Base-by-base conservation (phyloP, 306 rosid genomes). In the Elaeagnus macrophylla region DNA sequence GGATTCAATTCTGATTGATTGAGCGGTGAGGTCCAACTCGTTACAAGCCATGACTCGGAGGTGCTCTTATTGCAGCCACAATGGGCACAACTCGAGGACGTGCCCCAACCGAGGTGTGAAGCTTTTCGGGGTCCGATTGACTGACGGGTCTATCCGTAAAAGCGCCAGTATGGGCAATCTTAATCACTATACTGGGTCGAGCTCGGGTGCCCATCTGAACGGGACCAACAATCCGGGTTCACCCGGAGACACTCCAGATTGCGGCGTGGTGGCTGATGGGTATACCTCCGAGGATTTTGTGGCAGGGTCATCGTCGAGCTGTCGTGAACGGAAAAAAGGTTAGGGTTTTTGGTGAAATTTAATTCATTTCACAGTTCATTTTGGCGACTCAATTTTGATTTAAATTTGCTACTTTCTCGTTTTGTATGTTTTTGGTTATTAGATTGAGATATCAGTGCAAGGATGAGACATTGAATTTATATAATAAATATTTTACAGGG, bases 141-240 rank as follows among this genome's bases (percentile, higher is more conserved):
- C 96, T 11, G 96, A 91, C 49, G 97, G 99, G 38, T 83, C 87
- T 59, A 91, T 91, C 78, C 73, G 94, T 54, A 91, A 91, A 82
- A 91, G 99, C 48, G 99, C 89, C 8, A 87, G 99, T 35, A 87
- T 91, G 99, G 99, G 99, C 13, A 91, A 84, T 70, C 86, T 91
- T 18, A 82, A 82, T 59, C 99, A 87, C 75, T 91, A 84, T 36
- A 70, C 93, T 0, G 83, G 83, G 70, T 77, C 81, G 43, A 64
- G 80, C 53, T 77, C 67, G 46, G 73, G 67, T 51, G 59, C 66
- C 12, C 63, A 47, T 6, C 64, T 40, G 1, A 9, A 62, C 19
- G 90, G 88, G 10, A 59, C 72, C 0, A 76, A 52, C 53, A 86
- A 71, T 58, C 97, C 94, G 39, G 86, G 73, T 17, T 91, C 99